Evolutionary conservation across 169 alveolate species (phyloP), one percentile per base, ranked within the genome.

Genomic region (Cryptosporidium ryanae): DNA sequence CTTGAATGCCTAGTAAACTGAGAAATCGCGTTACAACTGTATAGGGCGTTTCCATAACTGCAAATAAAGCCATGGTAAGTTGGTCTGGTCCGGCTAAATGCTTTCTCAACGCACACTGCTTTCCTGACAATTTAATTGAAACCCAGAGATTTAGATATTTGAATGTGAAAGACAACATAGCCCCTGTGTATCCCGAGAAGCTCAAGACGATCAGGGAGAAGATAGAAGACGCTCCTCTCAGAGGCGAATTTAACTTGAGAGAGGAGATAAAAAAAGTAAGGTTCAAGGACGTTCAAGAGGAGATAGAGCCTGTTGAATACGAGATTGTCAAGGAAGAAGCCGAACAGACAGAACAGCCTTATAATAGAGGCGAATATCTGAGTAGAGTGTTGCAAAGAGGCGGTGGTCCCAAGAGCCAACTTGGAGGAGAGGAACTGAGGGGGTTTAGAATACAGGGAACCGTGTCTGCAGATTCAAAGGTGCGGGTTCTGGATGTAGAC

Each of bases 231-330:
- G 27, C 59, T 8, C 65, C 18, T 25, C 25, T 76, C 21, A 27
- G 23, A 6, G 87, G 87, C n/a, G 65, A 48, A 15, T 76, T 76
- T 48, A 76, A 76, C 29, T 76, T 76, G 64, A 76, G 87, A 21
- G 71, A 76, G 15, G 87, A 55, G 43, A 55, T 76, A 29, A 43
- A 76, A 32, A 76, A 76, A n/a, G 87, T 76, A 29, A 76, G 13
- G 63, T 55, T 59, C 25, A 76, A 59, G 31, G 87, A 76, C 44
- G 50, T 76, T n/a, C 76, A 76, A 17, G 87, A 76, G n/a, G 71
- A 55, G 27, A 57, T 76, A 17, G 76, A 76, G 17, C 64, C 87
- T 6, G 76, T 59, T 17, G 87, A 76, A 29, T 76, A 76, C 46
- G 87, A 76, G 49, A 63, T 61, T 2, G 34, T 32, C n/a, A 76